Conservation (phyloP, 2,329 filamentous ascomycete species). For the Dactylellina haptotyla region DNA sequence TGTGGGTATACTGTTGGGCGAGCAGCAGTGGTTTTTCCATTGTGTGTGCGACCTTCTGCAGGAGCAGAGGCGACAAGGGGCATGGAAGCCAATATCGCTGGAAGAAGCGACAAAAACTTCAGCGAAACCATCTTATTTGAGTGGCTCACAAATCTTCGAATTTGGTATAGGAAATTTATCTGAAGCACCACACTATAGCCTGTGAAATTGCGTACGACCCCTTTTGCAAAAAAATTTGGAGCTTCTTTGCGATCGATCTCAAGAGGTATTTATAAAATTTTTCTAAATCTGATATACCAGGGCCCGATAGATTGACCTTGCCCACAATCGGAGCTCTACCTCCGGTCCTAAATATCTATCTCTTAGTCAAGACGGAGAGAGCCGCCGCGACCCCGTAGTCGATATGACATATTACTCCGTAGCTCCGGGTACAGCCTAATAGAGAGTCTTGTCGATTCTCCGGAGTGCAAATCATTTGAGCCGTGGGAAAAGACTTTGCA, state of each 20-base stretch:
- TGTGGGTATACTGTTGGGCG: background rate
- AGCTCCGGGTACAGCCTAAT: background rate
- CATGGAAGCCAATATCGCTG: background rate
- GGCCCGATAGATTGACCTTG: too few species aligned
- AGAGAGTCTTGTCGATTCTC: background rate
- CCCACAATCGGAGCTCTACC: too few species aligned
- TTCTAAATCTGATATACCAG: too few species aligned
- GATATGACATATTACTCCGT: background rate
- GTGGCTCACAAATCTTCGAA: too few species aligned
- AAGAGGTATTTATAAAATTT: too few species aligned
- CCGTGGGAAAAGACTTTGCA: background rate
- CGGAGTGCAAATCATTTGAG: background rate
- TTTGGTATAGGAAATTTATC: background rate
- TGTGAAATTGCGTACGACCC: too few species aligned
- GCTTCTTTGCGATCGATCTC: too few species aligned
- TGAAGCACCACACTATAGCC: background rate
- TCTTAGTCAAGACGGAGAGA: too few species aligned
- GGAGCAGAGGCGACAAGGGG: background rate
- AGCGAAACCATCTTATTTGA: background rate
- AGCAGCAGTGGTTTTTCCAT: slow-evolving; percentile 1
- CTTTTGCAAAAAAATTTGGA: too few species aligned
- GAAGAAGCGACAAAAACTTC: background rate
- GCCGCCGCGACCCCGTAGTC: too few species aligned
- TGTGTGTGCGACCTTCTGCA: background rate
- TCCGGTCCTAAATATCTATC: too few species aligned